Base-by-base conservation (phyloP, 2,329 filamentous ascomycete genomes). In the Fusarium tuaranense region DNA sequence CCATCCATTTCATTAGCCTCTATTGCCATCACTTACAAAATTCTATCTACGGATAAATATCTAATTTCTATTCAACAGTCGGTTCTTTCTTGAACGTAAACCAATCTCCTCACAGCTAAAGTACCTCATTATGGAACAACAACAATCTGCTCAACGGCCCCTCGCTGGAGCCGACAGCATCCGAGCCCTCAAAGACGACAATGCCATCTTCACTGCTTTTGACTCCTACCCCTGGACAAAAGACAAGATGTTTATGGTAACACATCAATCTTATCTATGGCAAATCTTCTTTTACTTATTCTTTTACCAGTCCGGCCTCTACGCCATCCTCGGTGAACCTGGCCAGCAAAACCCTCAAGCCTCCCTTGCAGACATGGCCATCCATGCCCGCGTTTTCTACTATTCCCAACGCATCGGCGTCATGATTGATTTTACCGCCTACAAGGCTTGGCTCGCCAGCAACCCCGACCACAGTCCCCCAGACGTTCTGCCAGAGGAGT, bases 351-450 rank as follows among this genome's bases (percentile, higher is more conserved):
- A 81, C 73, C 79, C 81, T 81, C 88, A 77, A 82, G 89, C 73
- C 82, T 90, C 79, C 83, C 90, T 83, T 78, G 86, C 65, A 79
- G 88, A 78, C 87, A 92, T 94, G 71, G 90, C 90, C 34, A 85
- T 91, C 65, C 89, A 92, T 74, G 92, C 92, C 70, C 91, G 92
- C 80, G 81, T 86, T 81, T 94, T 92, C 83, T 94, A 93, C 83
- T 93, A 91, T 80, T 82, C 86, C 51, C 86, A 85, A 72, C 82
- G 84, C 20, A 83, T 87, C 59, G 85, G 84, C 68, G 84, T 87
- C 51, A 80, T 87, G 20, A 88, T 96, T 71, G 89, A 94, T 80
- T 94, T 93, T 75, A 84, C 89, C 63, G 84, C 84, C 61, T 97
- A 95, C 84, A 92, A 92, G 79, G 81, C 85, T 36, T 95, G 93